Percentiles rank a stretch among this genome's conserved stretches.
Evolutionary conservation across 2,329 filamentous ascomycete genomes (phyloP).

Genomic region (Kalmusia sp.): DNA sequence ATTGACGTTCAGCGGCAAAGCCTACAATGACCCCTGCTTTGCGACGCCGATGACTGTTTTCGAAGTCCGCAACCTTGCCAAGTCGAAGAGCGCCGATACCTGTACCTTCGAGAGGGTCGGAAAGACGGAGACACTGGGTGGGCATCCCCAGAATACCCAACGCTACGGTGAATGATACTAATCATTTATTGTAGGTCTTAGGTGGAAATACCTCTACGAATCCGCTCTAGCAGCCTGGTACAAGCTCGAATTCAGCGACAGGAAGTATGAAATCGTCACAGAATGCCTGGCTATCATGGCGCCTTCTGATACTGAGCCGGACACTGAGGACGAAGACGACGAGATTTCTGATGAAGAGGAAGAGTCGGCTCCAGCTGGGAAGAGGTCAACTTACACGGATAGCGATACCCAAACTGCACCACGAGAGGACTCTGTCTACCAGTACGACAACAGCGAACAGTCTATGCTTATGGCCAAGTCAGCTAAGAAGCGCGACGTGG

Average conservation of each 20-base stretch:
- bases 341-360: neutral
- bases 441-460: too few relatives aligned
- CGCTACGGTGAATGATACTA: too few relatives aligned
- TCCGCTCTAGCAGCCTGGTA: conserved; percentile 25
- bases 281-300: conserved; percentile 4
- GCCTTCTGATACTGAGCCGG: neutral
- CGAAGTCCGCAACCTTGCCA: neutral
- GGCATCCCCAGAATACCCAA: too few relatives aligned
- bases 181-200: neutral
- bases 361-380: too few relatives aligned
- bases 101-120: conserved; percentile 3
- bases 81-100: neutral
- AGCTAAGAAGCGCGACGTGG: too few relatives aligned
- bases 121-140: conserved; percentile 12
- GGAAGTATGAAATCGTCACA: too few relatives aligned
- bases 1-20: conserved; percentile 19
- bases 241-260: conserved; percentile 16
- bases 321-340: neutral
- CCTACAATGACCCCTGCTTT: conserved; percentile 26
- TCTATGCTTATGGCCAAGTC: too few relatives aligned
- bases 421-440: too few relatives aligned
- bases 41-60: conserved; percentile 11
- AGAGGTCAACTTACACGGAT: too few relatives aligned
- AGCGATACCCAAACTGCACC: too few relatives aligned
- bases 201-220: conserved; percentile 31